Conservation (phyloP, 257 asterid genomes). For the Ajuga chamaepitys region DNA sequence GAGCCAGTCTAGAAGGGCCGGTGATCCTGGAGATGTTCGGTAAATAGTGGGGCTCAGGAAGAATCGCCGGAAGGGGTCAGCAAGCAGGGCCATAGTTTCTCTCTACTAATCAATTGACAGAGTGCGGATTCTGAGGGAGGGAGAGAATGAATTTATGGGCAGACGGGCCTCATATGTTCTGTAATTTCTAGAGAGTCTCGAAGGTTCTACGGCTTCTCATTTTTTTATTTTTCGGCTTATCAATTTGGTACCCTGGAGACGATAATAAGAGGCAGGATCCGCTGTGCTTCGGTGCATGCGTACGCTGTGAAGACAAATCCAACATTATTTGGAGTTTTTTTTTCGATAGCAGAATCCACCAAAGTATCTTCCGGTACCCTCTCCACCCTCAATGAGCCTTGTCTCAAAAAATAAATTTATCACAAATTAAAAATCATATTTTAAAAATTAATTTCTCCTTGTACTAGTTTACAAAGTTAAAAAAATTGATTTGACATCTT, state of each 20-base stretch:
- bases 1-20: conserved; percentile 72
- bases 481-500: too few species aligned
- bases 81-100: conserved; percentile 48
- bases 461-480: too few species aligned
- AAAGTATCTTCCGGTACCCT: too few species aligned
- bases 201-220: conserved; percentile 38
- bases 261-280: conserved; percentile 15
- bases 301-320: too few species aligned
- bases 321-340: too few species aligned
- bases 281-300: neutral
- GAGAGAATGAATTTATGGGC: neutral
- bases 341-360: too few species aligned
- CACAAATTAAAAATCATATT: too few species aligned
- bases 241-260: conserved; percentile 22
- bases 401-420: too few species aligned
- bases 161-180: neutral
- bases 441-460: too few species aligned
- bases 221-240: too few species aligned
- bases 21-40: conserved; percentile 41
- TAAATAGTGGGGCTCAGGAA: conserved; percentile 43
- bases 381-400: too few species aligned
- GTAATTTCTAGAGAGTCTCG: conserved; percentile 28
- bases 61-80: conserved; percentile 59
- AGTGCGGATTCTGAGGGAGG: neutral
- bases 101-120: neutral